phyloP scores from a whole-genome alignment of 176 grass and related monocot genomes.

The Paspalum notatum region DNA sequence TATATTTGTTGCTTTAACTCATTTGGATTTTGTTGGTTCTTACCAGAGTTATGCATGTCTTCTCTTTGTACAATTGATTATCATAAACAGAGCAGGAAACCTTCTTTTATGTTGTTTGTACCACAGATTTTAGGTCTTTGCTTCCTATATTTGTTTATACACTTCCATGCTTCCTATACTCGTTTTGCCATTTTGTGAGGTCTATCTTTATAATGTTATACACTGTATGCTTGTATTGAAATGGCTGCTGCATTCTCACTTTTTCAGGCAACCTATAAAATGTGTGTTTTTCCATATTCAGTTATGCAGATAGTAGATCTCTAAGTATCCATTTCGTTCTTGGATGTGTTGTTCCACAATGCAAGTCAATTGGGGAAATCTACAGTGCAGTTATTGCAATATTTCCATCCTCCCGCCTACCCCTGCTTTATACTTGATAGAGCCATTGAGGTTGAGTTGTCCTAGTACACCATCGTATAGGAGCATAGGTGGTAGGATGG shows the following conservation, averaged over 20 bases:
- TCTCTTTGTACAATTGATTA: constrained; percentile 27
- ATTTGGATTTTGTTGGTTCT: constrained; percentile 17
- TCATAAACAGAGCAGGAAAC: constrained; percentile 1
- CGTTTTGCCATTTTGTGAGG: background rate
- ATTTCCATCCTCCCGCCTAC: background rate
- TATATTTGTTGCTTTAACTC: constrained; percentile 10
- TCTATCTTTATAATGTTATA: background rate
- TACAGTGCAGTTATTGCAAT: background rate
- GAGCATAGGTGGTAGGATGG: background rate
- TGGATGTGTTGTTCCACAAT: background rate
- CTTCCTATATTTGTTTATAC: constrained; percentile 11
- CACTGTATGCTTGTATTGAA: background rate
- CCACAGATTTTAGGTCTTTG: background rate
- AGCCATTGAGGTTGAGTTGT: background rate
- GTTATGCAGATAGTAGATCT: background rate
- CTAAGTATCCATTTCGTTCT: background rate
- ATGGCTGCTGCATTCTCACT: background rate
- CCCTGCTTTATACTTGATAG: background rate
- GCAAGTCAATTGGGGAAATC: background rate
- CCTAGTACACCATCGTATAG: background rate
- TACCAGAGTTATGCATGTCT: background rate
- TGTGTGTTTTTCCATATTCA: background rate
- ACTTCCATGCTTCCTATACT: background rate
- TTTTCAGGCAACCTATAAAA: background rate
- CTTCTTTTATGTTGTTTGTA: background rate